These are phyloP conservation scores for Backusella luteola DNA, from an alignment of 192 early-diverging fungal species.

Conservation along the genomic window DNA sequence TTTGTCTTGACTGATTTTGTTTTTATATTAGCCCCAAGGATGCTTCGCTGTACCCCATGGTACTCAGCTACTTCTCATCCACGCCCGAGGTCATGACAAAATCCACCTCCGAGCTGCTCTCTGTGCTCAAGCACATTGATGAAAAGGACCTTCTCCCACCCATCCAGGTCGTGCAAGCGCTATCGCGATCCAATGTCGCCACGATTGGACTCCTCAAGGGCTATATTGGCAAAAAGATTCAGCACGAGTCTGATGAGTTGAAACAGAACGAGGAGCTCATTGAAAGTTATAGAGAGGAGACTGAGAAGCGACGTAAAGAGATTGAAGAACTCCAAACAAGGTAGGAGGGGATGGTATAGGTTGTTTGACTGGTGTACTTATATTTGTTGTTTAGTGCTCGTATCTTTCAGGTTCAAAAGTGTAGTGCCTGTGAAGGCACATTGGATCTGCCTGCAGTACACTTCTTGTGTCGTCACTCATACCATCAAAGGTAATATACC, in stretches of 20 bases:
- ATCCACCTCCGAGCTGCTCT: constrained; percentile 58
- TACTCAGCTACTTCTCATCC: constrained; percentile 71
- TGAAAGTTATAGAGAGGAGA: constrained; percentile 78
- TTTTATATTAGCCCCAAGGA: constrained; percentile 49
- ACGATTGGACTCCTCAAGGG: constrained; percentile 85
- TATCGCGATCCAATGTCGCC: constrained; percentile 75
- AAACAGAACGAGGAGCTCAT: constrained; percentile 65
- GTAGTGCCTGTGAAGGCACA: constrained; percentile 64
- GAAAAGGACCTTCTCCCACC: constrained; percentile 81
- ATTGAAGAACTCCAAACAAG: constrained; percentile 81
- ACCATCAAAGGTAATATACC: constrained; percentile 79
- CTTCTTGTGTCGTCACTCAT: constrained; percentile 95
- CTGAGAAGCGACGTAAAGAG: constrained; percentile 66
- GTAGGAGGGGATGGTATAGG: constrained; percentile 14
- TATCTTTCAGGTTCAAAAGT: constrained; percentile 80
- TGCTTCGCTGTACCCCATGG: constrained; percentile 65
- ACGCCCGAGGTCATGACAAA: constrained; percentile 57
- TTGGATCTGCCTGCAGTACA: constrained; percentile 91
- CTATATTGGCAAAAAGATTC: constrained; percentile 79
- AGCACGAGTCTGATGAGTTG: constrained; percentile 65
- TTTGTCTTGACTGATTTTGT: neutral
- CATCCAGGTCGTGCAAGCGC: constrained; percentile 85
- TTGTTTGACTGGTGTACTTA: neutral
- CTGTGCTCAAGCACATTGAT: constrained; percentile 84
- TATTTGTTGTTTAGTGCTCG: constrained; percentile 30